A percentile compares a stretch with the other conserved stretches of the same genome.
These are phyloP conservation scores for Cardamine chenopodiifolia DNA, from an alignment of 345 rosid species.

Conservation along the genomic window DNA sequence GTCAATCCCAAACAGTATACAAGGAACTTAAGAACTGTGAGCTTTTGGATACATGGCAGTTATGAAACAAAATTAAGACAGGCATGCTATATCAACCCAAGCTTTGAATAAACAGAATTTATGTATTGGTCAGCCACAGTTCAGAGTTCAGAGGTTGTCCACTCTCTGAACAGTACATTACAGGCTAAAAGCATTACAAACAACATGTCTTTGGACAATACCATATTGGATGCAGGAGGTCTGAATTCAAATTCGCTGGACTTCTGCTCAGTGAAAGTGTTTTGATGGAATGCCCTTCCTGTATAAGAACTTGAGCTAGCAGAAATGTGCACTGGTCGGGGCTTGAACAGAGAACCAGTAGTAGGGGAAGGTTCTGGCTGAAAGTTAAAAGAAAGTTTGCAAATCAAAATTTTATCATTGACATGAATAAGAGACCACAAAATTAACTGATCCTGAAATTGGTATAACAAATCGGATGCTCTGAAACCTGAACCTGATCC, in stretches of 20 bases:
- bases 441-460: neutral
- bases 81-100: neutral
- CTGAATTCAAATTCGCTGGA: conserved; percentile 74
- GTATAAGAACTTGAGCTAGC: conserved; percentile 47
- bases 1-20: conserved; percentile 26
- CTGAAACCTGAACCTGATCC: conserved; percentile 13
- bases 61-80: neutral
- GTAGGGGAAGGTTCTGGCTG: conserved; percentile 98
- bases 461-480: neutral
- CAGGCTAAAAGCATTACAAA: conserved; percentile 4
- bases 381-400: conserved; percentile 37
- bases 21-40: neutral
- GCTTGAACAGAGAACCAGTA: conserved; percentile 79
- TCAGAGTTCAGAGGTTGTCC: neutral
- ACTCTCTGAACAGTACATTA: conserved; percentile 13
- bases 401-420: conserved; percentile 16
- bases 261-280: conserved; percentile 51
- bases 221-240: conserved; percentile 72
- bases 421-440: neutral
- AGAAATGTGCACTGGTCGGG: conserved; percentile 40
- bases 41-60: conserved; percentile 11
- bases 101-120: neutral
- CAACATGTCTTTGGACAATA: conserved; percentile 44
- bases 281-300: conserved; percentile 47
- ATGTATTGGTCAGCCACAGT: neutral